phyloP scores from a whole-genome alignment of 1,284 basidiomycete genomes.

The Papiliotrema fonsecae region DNA sequence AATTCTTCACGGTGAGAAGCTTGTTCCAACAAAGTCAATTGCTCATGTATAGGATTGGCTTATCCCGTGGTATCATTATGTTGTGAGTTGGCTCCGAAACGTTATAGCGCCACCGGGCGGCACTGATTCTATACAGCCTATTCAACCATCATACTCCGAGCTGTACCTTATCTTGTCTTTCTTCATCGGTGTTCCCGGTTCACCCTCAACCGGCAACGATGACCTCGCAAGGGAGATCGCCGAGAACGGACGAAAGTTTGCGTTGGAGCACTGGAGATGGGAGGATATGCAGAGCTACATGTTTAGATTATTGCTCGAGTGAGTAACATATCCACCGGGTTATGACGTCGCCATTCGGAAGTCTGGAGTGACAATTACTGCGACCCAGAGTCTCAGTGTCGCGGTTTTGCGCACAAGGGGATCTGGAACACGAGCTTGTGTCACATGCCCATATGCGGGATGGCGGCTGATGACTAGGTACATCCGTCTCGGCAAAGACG shows the following conservation, averaged over 20 bases:
- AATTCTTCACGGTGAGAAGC: slow-evolving; percentile 14
- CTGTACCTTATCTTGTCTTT: slow-evolving; percentile 52
- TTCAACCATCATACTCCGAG: slow-evolving; percentile 52
- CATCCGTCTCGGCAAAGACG: slow-evolving; percentile 3
- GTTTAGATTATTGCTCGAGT: slow-evolving; percentile 41
- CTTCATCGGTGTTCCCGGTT: slow-evolving; percentile 48
- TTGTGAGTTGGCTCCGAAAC: slow-evolving; percentile 42
- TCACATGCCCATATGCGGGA: too few species aligned
- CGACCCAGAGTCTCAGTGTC: background rate
- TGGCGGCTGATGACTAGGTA: background rate
- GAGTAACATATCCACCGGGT: slow-evolving; percentile 8
- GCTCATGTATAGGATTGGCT: slow-evolving; percentile 39
- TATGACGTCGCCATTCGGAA: background rate
- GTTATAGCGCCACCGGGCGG: background rate
- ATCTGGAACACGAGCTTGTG: background rate
- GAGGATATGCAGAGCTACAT: slow-evolving; percentile 54
- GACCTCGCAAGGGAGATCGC: slow-evolving; percentile 49
- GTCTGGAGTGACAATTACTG: background rate
- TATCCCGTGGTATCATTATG: slow-evolving; percentile 50
- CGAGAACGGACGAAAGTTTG: slow-evolving; percentile 47
- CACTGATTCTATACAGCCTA: slow-evolving; percentile 31
- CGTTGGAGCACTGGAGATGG: slow-evolving; percentile 49
- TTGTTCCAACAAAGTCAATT: background rate
- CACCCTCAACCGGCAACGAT: slow-evolving; percentile 38
- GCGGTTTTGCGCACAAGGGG: background rate